A percentile compares a stretch with the other conserved stretches of the same genome.
Evolutionary conservation across 352 stramenopile species (phyloP).

Genomic region (Phytophthora palmivora): DNA sequence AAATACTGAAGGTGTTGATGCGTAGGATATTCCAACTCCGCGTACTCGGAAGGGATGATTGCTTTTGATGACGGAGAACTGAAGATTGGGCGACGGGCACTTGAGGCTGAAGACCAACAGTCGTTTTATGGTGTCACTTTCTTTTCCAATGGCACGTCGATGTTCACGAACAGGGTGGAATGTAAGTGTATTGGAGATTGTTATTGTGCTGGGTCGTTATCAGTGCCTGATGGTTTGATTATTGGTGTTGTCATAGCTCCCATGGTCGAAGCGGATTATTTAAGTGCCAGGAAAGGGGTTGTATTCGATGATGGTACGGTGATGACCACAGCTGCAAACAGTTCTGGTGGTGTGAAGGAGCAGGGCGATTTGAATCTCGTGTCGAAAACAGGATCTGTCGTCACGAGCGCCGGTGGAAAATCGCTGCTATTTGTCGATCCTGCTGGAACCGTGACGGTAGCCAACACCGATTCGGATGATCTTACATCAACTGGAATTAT

Average conservation of each 20-base stretch:
- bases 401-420: constrained; percentile 69
- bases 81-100: constrained; percentile 60
- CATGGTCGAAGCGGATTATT: constrained; percentile 67
- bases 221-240: background rate
- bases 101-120: constrained; percentile 57
- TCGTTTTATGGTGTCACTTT: constrained; percentile 77
- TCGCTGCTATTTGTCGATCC: constrained; percentile 66
- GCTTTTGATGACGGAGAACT: constrained; percentile 70
- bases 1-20: background rate
- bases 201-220: background rate
- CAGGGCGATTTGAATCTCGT: constrained; percentile 80
- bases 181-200: constrained; percentile 35
- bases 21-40: constrained; percentile 75
- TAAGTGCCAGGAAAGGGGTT: constrained; percentile 66
- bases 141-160: constrained; percentile 68
- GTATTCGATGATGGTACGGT: constrained; percentile 79
- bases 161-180: constrained; percentile 71
- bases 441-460: constrained; percentile 53
- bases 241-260: constrained; percentile 43
- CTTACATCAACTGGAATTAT: constrained; percentile 52
- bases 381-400: constrained; percentile 66
- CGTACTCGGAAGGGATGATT: constrained; percentile 76
- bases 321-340: constrained; percentile 84
- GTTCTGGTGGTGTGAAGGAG: constrained; percentile 80
- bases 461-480: constrained; percentile 57